Evolutionary conservation across 2,329 filamentous ascomycete species (phyloP).

Genomic region (Neonectria magnoliae): DNA sequence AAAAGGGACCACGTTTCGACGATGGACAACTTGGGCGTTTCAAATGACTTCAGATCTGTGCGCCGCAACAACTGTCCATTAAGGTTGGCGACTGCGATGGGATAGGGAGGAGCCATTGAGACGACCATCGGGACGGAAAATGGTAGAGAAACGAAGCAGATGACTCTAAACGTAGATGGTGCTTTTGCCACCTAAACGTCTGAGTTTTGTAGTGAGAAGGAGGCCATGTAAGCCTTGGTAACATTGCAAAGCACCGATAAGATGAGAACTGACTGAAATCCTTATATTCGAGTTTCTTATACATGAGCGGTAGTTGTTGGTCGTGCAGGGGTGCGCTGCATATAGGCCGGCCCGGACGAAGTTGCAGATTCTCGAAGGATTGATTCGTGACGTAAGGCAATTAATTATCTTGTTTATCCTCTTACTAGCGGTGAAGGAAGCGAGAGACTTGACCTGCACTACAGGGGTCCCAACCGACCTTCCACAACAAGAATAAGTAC

Average conservation of each 20-base stretch:
- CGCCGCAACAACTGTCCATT: slow-evolving; percentile 14
- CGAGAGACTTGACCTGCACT: not conserved
- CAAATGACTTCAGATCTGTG: not conserved
- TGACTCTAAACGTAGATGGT: not conserved
- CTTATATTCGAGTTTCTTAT: slow-evolving; percentile 14
- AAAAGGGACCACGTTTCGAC: slow-evolving; percentile 18
- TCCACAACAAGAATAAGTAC: slow-evolving; percentile 17
- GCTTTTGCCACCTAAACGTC: not conserved
- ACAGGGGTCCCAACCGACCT: slow-evolving; percentile 9
- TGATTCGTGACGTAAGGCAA: not conserved
- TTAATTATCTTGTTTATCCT: not conserved
- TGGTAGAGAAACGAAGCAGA: not conserved
- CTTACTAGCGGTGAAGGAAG: slow-evolving; percentile 9
- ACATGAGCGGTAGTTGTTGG: slow-evolving; percentile 4
- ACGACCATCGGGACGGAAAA: not conserved
- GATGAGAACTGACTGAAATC: not conserved
- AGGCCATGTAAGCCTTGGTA: not conserved
- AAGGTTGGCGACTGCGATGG: not conserved
- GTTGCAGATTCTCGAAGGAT: not conserved
- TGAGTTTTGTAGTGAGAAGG: not conserved
- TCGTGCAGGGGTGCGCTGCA: not conserved
- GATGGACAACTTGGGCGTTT: slow-evolving; percentile 18
- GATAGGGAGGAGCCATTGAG: slow-evolving; percentile 13
- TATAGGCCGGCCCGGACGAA: not conserved
- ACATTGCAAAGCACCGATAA: not conserved